Conservation (phyloP, 1,139 yeast species). For the Magnusiomyces ingens region DNA sequence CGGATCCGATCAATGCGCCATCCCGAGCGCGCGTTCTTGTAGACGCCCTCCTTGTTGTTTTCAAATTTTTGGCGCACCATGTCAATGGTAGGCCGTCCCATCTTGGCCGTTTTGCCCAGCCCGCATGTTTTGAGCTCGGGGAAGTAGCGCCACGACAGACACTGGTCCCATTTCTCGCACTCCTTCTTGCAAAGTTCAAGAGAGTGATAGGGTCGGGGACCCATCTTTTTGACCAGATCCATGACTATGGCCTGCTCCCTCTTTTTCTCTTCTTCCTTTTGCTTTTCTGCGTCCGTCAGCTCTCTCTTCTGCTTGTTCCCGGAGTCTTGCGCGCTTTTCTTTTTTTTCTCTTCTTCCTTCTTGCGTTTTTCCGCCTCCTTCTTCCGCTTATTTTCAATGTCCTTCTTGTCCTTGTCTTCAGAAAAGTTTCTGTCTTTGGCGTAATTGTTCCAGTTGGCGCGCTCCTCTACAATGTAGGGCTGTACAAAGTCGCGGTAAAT, state of each 20-base stretch:
- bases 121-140: constrained; percentile 21
- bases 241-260: too few species aligned
- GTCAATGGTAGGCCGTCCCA: constrained; percentile 8
- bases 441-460: constrained; percentile 28
- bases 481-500: constrained; percentile 31
- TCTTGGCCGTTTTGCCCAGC: constrained; percentile 11
- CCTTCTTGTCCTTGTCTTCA: constrained; percentile 15
- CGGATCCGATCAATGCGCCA: constrained; percentile 30
- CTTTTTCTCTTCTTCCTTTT: constrained; percentile 7
- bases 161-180: constrained; percentile 21
- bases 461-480: constrained; percentile 27
- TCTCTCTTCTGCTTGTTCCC: constrained; percentile 6
- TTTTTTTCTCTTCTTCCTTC: neutral
- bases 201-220: constrained; percentile 21
- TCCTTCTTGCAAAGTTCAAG: constrained; percentile 22
- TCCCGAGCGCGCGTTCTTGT: constrained; percentile 22
- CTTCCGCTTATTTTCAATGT: neutral
- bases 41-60: neutral
- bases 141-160: constrained; percentile 26
- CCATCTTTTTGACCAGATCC: too few species aligned
- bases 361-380: neutral
- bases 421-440: constrained; percentile 18
- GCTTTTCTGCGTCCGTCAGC: constrained; percentile 13
- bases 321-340: too few species aligned
- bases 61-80: neutral